Base-by-base conservation (phyloP, 495 filamentous ascomycete species). In the Aspergillus conjunctus region DNA sequence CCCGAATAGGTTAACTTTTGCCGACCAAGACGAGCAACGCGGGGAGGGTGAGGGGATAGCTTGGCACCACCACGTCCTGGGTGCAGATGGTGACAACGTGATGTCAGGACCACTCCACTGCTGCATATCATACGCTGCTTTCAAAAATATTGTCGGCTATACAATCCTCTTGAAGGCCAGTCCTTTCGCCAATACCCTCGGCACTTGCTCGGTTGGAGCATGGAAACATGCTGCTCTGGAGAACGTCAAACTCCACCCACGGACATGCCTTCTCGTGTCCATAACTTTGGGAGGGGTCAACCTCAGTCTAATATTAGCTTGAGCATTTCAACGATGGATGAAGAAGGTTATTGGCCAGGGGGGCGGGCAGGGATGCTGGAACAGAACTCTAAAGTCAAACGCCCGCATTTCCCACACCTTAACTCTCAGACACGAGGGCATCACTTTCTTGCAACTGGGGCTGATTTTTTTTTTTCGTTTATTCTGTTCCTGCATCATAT, bases 201-300 rank as follows among this genome's bases (percentile, higher is more conserved):
- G 54, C 18, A 45, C 22, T 56, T n/a, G 10, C 2, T 26, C 37
- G 15, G 37, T 41, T 41, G 37, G 37, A 15, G 31, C 18, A 20
- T 22, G 52, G 9, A 33, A 4, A 48, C 8, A 48, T 3, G 44
- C 44, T n/a, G 41, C 3, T 44, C 26, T 46, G 14, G 54, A 20
- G 37, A 56, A 21, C 30, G 53, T n/a, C 45, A 44, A 46, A 56
- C 53, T 34, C 53, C 53, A 56, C 53, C 37, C 26, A 33, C 21
- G 30, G 31, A 51, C 14, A 32, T 51, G 3, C 49, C 9, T 20
- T 39, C 32, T 17, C 33, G 52, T 34, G 18, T 17, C 44, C n/a
- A 48, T 20, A 22, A 48, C 44, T 4, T 8, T 41, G 37, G 37
- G 37, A 41, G 37, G 37, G 37, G 44, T 9, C 15, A 15, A 11